A percentile compares a stretch with the other conserved stretches of the same genome.
These are phyloP conservation scores for Alternaria alternata DNA, from an alignment of 2,329 filamentous ascomycete species.

Conservation along the genomic window DNA sequence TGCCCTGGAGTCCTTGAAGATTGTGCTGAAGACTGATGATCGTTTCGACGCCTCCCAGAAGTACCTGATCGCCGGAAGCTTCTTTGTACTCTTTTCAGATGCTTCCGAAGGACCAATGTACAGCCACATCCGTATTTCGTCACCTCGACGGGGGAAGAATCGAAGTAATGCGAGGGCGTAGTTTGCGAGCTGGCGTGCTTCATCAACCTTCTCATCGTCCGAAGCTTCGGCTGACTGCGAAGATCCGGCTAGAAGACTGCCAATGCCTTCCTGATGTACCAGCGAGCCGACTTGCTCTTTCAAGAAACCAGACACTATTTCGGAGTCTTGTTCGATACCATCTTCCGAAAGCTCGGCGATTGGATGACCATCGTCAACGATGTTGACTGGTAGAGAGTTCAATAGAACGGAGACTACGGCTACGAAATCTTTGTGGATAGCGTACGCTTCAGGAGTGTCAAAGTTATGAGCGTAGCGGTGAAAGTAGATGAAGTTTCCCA, in stretches of 20 bases:
- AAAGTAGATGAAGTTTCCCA: constrained; percentile 68
- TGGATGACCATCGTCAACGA: constrained; percentile 59
- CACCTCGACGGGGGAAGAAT: constrained; percentile 81
- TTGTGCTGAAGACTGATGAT: constrained; percentile 65
- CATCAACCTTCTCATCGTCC: constrained; percentile 54
- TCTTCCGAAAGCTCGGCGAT: constrained; percentile 42
- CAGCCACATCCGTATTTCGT: constrained; percentile 94
- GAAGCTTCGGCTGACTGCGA: constrained; percentile 48
- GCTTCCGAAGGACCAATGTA: constrained; percentile 75
- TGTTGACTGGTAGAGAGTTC: constrained; percentile 63
- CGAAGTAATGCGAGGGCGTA: constrained; percentile 86
- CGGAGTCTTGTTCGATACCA: constrained; percentile 24
- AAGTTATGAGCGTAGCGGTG: constrained; percentile 59
- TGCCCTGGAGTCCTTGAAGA: constrained; percentile 64
- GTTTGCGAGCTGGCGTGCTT: constrained; percentile 79
- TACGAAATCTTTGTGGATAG: constrained; percentile 63
- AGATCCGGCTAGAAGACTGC: constrained; percentile 63
- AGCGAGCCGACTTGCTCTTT: constrained; percentile 72
- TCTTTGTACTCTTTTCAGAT: constrained; percentile 41
- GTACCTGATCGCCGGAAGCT: constrained; percentile 76
- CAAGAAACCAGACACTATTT: constrained; percentile 60
- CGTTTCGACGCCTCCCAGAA: constrained; percentile 77
- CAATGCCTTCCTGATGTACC: constrained; percentile 78
- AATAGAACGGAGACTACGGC: constrained; percentile 64
- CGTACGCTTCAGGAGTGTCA: constrained; percentile 48